phyloP scores from a whole-genome alignment of 257 asterid genomes.

The Forsythia suspensa region DNA sequence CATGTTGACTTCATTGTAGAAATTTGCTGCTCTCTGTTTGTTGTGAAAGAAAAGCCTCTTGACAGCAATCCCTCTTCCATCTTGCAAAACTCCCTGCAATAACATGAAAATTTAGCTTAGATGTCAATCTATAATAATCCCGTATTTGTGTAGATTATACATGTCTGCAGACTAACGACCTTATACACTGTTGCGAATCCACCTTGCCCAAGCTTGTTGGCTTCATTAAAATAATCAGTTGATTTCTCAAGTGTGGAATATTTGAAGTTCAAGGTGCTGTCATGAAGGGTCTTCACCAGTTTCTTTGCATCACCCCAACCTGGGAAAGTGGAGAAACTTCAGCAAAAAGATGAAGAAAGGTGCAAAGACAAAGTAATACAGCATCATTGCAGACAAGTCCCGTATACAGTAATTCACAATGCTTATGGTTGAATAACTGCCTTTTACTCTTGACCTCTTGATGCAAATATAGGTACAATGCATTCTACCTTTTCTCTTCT shows the following conservation, averaged over 20 bases:
- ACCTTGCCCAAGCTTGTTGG: constrained; percentile 37
- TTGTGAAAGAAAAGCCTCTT: constrained; percentile 16
- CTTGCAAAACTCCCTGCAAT: not conserved
- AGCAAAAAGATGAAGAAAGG: no score
- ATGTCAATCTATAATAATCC: not conserved
- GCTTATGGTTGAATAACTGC: no score
- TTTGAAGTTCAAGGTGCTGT: constrained; percentile 31
- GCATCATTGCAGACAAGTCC: no score
- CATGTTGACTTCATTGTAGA: constrained; percentile 51
- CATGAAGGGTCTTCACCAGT: constrained; percentile 20
- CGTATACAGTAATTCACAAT: no score
- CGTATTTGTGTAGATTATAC: not conserved
- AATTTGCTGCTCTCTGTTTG: not conserved
- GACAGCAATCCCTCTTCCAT: constrained; percentile 43
- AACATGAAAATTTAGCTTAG: not conserved
- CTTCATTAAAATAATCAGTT: constrained; percentile 28
- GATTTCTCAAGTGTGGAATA: constrained; percentile 37
- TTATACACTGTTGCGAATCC: constrained; percentile 41
- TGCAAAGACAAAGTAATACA: no score
- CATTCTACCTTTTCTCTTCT: constrained; percentile 73
- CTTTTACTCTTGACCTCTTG: no score
- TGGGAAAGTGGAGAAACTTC: no score
- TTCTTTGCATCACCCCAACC: constrained; percentile 20
- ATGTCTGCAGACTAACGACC: constrained; percentile 9
- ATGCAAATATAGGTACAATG: not conserved